A percentile compares a stretch with the other conserved stretches of the same genome.
Conservation (phyloP, 2,329 filamentous ascomycete genomes). For the Aciculosporium take region DNA sequence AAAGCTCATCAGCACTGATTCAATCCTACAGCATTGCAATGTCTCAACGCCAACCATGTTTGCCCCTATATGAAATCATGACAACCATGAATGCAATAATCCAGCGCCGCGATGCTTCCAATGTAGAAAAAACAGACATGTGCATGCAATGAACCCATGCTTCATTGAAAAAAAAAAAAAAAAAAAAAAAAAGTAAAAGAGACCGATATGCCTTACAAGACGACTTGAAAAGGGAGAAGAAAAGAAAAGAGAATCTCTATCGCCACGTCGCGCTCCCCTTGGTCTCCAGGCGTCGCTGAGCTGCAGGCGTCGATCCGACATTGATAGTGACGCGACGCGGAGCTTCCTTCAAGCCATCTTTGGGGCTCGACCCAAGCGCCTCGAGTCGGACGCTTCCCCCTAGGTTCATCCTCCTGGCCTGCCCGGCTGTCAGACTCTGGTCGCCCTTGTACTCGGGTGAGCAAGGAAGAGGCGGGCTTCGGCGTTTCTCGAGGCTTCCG, state of each 20-base stretch:
- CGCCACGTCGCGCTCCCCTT: conserved; percentile 15
- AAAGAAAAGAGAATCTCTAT: conserved; percentile 11
- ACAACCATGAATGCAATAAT: not conserved
- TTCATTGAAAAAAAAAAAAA: not conserved
- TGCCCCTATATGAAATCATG: not conserved
- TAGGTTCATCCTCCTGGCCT: conserved; percentile 44
- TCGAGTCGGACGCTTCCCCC: conserved; percentile 26
- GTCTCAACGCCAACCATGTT: not conserved
- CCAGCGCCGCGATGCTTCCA: not conserved
- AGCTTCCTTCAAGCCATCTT: conserved; percentile 12
- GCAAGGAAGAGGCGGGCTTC: conserved; percentile 39
- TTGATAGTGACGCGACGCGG: conserved; percentile 25
- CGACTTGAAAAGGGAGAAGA: no score
- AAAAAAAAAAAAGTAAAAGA: not conserved
- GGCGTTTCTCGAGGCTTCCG: conserved; percentile 34
- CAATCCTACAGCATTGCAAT: not conserved
- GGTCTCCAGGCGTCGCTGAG: conserved; percentile 19
- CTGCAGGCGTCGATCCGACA: conserved; percentile 13
- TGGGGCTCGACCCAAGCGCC: conserved; percentile 13
- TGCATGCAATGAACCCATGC: not conserved
- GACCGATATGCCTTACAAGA: no score
- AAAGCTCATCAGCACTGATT: conserved; percentile 1
- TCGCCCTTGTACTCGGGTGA: conserved; percentile 29
- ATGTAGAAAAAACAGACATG: not conserved
- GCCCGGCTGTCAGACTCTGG: conserved; percentile 35